Conservation (phyloP, 2,329 filamentous ascomycete species). For the Phoma sp. region DNA sequence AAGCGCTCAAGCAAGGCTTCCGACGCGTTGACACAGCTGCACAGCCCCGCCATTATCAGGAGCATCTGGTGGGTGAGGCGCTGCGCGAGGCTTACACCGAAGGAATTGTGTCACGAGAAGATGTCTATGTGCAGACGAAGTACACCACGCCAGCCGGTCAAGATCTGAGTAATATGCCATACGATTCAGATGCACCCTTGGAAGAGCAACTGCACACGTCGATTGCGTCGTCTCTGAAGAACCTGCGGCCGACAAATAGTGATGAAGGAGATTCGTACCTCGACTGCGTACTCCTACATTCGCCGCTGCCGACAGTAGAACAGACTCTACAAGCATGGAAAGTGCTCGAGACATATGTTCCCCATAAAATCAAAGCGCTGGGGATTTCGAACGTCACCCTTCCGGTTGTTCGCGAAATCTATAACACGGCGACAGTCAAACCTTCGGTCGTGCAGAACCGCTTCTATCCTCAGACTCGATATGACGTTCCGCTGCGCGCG, state of each 20-base stretch:
- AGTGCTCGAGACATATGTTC: slow-evolving; percentile 70
- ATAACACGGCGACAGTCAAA: slow-evolving; percentile 55
- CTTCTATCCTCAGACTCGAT: slow-evolving; percentile 66
- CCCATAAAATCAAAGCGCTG: slow-evolving; percentile 66
- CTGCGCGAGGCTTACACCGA: slow-evolving; percentile 66
- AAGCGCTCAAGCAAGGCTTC: slow-evolving; percentile 72
- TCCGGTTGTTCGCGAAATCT: slow-evolving; percentile 61
- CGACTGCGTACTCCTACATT: slow-evolving; percentile 66
- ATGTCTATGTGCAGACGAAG: slow-evolving; percentile 83
- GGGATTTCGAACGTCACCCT: slow-evolving; percentile 79
- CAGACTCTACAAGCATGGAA: slow-evolving; percentile 70
- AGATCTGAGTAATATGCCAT: slow-evolving; percentile 65
- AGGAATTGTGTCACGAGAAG: slow-evolving; percentile 62
- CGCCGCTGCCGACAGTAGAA: slow-evolving; percentile 57
- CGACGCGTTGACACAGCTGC: slow-evolving; percentile 77
- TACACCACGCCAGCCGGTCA: slow-evolving; percentile 72
- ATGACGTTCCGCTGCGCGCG: slow-evolving; percentile 65
- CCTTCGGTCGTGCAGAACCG: slow-evolving; percentile 77
- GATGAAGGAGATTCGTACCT: slow-evolving; percentile 56
- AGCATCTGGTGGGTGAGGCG: slow-evolving; percentile 71
- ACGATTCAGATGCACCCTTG: slow-evolving; percentile 64
- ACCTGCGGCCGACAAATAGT: slow-evolving; percentile 55
- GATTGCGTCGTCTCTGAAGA: slow-evolving; percentile 68
- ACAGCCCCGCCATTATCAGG: slow-evolving; percentile 79
- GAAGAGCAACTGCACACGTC: slow-evolving; percentile 71